Percentiles rank a stretch among this genome's conserved stretches.
Evolutionary conservation across 495 filamentous ascomycete species (phyloP).

Genomic region (Talaromyces ruber): DNA sequence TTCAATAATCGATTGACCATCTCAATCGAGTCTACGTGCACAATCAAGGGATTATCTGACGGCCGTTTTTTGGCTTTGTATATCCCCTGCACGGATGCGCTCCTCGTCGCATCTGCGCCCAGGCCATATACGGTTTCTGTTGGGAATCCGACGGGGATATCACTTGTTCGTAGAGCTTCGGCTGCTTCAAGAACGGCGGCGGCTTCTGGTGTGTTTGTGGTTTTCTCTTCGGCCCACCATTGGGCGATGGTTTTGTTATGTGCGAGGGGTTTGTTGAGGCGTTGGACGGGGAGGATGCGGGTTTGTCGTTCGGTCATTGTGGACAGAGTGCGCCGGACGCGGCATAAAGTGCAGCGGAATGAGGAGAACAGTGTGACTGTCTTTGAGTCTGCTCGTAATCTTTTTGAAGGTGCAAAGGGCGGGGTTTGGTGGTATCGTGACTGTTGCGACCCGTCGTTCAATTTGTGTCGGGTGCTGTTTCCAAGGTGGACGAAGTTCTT

Average conservation of each 20-base stretch:
- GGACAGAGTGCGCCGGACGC: background rate
- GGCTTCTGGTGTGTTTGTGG: conserved; percentile 26
- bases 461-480: background rate
- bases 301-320: conserved; percentile 14
- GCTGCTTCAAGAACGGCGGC: conserved; percentile 46
- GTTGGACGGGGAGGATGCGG: conserved; percentile 33
- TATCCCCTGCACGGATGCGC: conserved; percentile 78
- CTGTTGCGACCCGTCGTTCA: background rate
- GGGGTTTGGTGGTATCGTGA: background rate
- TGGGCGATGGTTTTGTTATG: conserved; percentile 27
- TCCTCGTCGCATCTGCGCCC: conserved; percentile 86
- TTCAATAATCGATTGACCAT: conserved; percentile 65
- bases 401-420: background rate
- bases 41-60: conserved; percentile 89
- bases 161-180: conserved; percentile 47
- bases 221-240: conserved; percentile 37
- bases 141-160: conserved; percentile 84
- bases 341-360: background rate
- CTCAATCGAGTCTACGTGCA: conserved; percentile 74
- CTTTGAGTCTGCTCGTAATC: background rate
- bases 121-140: conserved; percentile 98
- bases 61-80: conserved; percentile 85
- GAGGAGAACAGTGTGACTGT: conserved; percentile 1
- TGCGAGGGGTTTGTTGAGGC: conserved; percentile 31
- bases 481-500: background rate